phyloP scores from a whole-genome alignment of 495 filamentous ascomycete species.

The Elaphomyces granulatus region DNA sequence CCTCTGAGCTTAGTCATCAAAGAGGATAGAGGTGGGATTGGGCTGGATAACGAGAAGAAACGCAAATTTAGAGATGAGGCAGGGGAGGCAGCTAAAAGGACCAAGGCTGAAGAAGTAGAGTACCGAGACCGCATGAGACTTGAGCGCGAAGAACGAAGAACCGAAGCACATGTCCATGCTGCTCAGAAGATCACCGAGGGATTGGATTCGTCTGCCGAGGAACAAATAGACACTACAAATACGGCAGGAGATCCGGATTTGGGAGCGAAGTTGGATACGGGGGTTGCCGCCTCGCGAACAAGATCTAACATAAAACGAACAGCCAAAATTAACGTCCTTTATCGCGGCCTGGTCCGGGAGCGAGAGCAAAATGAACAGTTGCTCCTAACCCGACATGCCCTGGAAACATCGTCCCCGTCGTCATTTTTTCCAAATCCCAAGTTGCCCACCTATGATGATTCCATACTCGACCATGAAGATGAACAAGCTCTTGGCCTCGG shows the following conservation, averaged over 20 bases:
- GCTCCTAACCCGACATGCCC: slow-evolving; percentile 48
- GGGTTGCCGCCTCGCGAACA: slow-evolving; percentile 5
- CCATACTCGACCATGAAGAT: slow-evolving; percentile 42
- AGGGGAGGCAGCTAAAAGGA: slow-evolving; percentile 41
- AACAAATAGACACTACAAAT: no score
- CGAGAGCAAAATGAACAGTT: slow-evolving; percentile 58
- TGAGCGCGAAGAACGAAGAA: slow-evolving; percentile 56
- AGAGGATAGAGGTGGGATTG: slow-evolving; percentile 75
- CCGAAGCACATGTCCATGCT: slow-evolving; percentile 50
- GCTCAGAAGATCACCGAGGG: slow-evolving; percentile 75
- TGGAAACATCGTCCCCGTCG: slow-evolving; percentile 46
- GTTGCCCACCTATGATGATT: slow-evolving; percentile 38
- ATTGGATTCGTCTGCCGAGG: slow-evolving; percentile 41
- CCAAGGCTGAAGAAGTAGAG: slow-evolving; percentile 52
- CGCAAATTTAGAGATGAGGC: slow-evolving; percentile 57
- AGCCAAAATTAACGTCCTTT: slow-evolving; percentile 61
- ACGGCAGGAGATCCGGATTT: slow-evolving; percentile 4
- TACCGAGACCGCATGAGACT: slow-evolving; percentile 59
- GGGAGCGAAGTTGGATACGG: slow-evolving; percentile 12
- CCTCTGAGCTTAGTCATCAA: slow-evolving; percentile 59
- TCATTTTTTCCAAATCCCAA: slow-evolving; percentile 27
- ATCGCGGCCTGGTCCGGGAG: slow-evolving; percentile 54
- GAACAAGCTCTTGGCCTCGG: slow-evolving; percentile 34
- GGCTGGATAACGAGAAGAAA: slow-evolving; percentile 68
- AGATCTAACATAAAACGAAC: slow-evolving; percentile 31